Conservation (phyloP, 2,329 filamentous ascomycete species). For the Colletotrichum acutatum region DNA sequence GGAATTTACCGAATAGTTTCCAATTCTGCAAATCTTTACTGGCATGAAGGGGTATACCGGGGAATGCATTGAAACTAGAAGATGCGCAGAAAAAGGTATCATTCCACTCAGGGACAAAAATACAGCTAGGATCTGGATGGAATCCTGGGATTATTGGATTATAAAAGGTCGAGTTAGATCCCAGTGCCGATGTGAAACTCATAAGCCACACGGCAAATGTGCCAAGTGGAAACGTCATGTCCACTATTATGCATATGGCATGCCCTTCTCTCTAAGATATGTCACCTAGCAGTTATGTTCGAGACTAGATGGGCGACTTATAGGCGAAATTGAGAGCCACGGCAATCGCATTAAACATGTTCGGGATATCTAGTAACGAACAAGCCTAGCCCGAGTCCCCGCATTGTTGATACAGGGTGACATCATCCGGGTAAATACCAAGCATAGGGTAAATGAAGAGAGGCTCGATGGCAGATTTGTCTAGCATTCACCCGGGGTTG, state of each 20-base stretch:
- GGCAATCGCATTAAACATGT: neutral
- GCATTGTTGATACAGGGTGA: constrained; percentile 4
- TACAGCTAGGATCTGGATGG: constrained; percentile 59
- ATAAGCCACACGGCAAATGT: neutral
- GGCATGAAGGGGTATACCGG: constrained; percentile 63
- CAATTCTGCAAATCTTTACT: constrained; percentile 62
- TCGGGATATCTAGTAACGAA: neutral
- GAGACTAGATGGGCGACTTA: neutral
- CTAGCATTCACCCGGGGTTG: neutral
- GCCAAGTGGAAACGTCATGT: neutral
- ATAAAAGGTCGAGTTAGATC: constrained; percentile 40
- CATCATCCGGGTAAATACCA: constrained; percentile 2
- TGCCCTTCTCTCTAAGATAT: too few species aligned
- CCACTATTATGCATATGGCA: too few species aligned
- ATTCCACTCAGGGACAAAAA: constrained; percentile 49
- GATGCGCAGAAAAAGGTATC: constrained; percentile 62
- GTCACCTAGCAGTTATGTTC: neutral
- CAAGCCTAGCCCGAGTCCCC: neutral
- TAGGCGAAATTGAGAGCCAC: neutral
- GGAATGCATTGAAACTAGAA: constrained; percentile 63
- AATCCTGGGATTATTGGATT: constrained; percentile 63
- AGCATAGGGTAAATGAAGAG: neutral
- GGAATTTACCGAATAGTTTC: constrained; percentile 46
- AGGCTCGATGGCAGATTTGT: neutral
- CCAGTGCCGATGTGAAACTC: too few species aligned